Evolutionary conservation across 2,329 filamentous ascomycete genomes (phyloP), one percentile per base, ranked within the genome.

Genomic region (Diplodia mutila): DNA sequence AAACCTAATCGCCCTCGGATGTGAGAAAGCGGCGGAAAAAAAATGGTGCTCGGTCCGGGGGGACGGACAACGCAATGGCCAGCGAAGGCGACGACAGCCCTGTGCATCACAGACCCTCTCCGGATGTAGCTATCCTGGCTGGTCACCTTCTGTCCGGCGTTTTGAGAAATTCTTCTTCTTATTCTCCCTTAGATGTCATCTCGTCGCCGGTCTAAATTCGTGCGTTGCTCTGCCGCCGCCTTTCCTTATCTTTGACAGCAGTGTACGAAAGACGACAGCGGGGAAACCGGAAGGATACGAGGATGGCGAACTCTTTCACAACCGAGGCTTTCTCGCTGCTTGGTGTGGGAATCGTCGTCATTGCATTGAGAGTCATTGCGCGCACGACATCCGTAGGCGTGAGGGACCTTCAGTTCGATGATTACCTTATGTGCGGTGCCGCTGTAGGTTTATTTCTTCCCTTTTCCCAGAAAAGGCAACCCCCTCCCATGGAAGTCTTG

Each of bases 361-460:
- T 69, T 37, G 32, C 69, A 18, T 53, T 73, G 27, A 63, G 70
- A 32, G 70, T 69, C 23, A 68, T 70, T 63, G 71, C 71, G 5
- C 69, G 70, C 25, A 42, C 71, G 27, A 65, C 59, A 25, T 69
- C 68, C 37, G 71, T 72, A 18, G 69, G 71, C 8, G 32, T 70
- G 59, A 66, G 68, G 42, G 63, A 68, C 23, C 67, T 73, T 49
- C 69, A 64, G 21, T 48, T 64, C 42, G 71, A 73, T 25, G 71
- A 72, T 51, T 72, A 72, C 53, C 53, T 72, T 32, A 72, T 73
- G 55, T 70, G 69, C 70, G n/a, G 69, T 27, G 71, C 72, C 39
- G 46, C 69, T 27, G 70, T 73, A 14, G 7, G 69, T 63, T 23
- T 42, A n/a, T n/a, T 34, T 4, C 27, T 34, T 14, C 6, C 14